Evolutionary conservation across 2,329 filamentous ascomycete genomes (phyloP).

Genomic region (Monosporascus sp.): DNA sequence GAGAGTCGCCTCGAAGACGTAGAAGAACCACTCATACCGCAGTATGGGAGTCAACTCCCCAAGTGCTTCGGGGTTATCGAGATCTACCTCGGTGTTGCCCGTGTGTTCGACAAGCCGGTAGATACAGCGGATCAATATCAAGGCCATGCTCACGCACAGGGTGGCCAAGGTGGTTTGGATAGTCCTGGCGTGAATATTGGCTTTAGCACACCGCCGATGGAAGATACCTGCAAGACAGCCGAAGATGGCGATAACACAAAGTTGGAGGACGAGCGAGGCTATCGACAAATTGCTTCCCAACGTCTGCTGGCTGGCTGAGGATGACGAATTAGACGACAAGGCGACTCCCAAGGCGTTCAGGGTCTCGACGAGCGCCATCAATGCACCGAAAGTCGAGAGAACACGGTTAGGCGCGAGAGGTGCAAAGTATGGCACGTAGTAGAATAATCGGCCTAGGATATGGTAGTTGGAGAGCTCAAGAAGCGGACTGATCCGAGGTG

Average conservation of each 20-base stretch:
- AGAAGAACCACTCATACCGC: slow-evolving; percentile 42
- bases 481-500: slow-evolving; percentile 40
- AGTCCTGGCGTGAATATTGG: slow-evolving; percentile 8
- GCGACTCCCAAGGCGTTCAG: slow-evolving; percentile 42
- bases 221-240: slow-evolving; percentile 38
- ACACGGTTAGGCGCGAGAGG: slow-evolving; percentile 46
- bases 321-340: slow-evolving; percentile 32
- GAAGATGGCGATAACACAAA: slow-evolving; percentile 42
- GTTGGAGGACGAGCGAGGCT: slow-evolving; percentile 40
- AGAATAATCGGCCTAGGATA: slow-evolving; percentile 55
- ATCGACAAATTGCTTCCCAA: slow-evolving; percentile 35
- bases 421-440: slow-evolving; percentile 57
- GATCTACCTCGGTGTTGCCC: slow-evolving; percentile 27
- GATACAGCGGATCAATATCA: slow-evolving; percentile 45
- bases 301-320: slow-evolving; percentile 21
- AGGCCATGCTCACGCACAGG: slow-evolving; percentile 37
- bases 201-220: slow-evolving; percentile 32
- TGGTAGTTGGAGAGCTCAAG: slow-evolving; percentile 62
- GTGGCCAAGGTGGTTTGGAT: slow-evolving; percentile 26
- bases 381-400: slow-evolving; percentile 39
- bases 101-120: slow-evolving; percentile 45
- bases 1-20: slow-evolving; percentile 38
- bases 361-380: slow-evolving; percentile 41
- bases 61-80: slow-evolving; percentile 25
- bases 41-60: slow-evolving; percentile 31